Conservation (phyloP, 2,329 filamentous ascomycete species). For the Drechslera avenae region DNA sequence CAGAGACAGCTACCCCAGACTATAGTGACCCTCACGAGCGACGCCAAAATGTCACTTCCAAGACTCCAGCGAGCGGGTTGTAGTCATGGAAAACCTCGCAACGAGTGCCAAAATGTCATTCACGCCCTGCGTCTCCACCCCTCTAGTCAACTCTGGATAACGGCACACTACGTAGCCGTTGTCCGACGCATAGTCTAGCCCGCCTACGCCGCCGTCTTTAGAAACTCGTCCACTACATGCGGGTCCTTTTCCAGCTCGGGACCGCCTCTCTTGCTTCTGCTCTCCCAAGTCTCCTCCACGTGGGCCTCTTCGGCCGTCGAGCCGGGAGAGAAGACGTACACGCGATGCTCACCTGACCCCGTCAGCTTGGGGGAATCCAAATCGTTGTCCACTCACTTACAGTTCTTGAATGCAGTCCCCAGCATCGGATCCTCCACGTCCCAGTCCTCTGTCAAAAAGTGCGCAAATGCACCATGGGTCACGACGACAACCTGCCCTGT, state of each 20-base stretch:
- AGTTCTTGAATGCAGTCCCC: conserved; percentile 41
- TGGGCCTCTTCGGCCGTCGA: conserved; percentile 37
- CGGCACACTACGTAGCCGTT: conserved; percentile 6
- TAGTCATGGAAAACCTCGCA: not conserved
- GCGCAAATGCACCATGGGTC: conserved; percentile 81
- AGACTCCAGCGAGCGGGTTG: too few species aligned
- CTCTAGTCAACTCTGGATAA: not conserved
- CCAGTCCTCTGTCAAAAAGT: conserved; percentile 86
- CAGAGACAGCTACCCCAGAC: conserved; percentile 4
- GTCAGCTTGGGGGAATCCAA: not conserved
- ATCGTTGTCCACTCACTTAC: conserved; percentile 18
- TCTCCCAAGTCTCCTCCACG: conserved; percentile 33
- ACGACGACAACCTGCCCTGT: conserved; percentile 71
- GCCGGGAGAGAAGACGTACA: conserved; percentile 35
- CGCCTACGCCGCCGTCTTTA: conserved; percentile 17
- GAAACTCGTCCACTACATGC: conserved; percentile 38
- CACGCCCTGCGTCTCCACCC: not conserved
- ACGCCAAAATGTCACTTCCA: too few species aligned
- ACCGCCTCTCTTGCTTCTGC: conserved; percentile 23
- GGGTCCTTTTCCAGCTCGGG: conserved; percentile 30
- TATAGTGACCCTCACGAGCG: not conserved
- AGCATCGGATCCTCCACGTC: conserved; percentile 38
- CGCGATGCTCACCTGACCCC: conserved; percentile 34
- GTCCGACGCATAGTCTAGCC: conserved; percentile 4
- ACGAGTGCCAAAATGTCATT: not conserved